phyloP scores from a whole-genome alignment of 2,329 filamentous ascomycete species.

The Penicillium griseofulvum region DNA sequence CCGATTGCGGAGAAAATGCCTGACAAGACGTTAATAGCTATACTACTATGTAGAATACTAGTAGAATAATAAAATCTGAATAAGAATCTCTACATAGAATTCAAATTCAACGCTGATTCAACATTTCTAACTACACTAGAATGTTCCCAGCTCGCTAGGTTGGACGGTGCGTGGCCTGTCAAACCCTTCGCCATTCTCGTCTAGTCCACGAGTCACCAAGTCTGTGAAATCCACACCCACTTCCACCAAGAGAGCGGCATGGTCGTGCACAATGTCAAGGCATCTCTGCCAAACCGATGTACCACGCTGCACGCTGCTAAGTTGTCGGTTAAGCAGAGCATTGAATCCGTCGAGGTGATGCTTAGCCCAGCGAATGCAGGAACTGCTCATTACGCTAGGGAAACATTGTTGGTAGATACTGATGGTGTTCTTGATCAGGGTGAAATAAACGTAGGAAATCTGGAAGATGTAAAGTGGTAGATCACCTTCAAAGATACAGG shows the following conservation, averaged over 20 bases:
- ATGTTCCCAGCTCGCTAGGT: constrained; percentile 12
- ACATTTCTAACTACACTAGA: constrained; percentile 1
- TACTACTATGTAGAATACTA: too few relatives aligned
- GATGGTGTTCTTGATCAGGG: constrained; percentile 88
- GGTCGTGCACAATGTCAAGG: constrained; percentile 74
- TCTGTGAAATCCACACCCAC: constrained; percentile 88
- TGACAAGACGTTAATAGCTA: too few relatives aligned
- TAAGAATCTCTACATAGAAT: too few relatives aligned
- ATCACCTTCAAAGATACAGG: constrained; percentile 93
- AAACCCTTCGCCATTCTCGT: constrained; percentile 22
- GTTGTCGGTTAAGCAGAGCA: constrained; percentile 71
- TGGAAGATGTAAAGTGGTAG: constrained; percentile 92
- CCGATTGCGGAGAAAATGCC: constrained; percentile 4
- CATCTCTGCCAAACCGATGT: constrained; percentile 78
- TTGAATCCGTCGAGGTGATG: constrained; percentile 92
- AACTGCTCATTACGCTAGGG: constrained; percentile 80
- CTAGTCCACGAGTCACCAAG: constrained; percentile 63
- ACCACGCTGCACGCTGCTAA: constrained; percentile 79
- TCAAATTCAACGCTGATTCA: background rate
- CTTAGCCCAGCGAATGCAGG: constrained; percentile 98
- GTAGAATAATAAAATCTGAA: too few relatives aligned
- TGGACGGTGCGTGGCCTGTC: constrained; percentile 20
- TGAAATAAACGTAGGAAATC: constrained; percentile 93
- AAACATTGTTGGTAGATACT: constrained; percentile 85
- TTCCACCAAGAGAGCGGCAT: constrained; percentile 75